Base-by-base conservation (phyloP, 2,329 filamentous ascomycete genomes). In the Zymoseptoria tritici region DNA sequence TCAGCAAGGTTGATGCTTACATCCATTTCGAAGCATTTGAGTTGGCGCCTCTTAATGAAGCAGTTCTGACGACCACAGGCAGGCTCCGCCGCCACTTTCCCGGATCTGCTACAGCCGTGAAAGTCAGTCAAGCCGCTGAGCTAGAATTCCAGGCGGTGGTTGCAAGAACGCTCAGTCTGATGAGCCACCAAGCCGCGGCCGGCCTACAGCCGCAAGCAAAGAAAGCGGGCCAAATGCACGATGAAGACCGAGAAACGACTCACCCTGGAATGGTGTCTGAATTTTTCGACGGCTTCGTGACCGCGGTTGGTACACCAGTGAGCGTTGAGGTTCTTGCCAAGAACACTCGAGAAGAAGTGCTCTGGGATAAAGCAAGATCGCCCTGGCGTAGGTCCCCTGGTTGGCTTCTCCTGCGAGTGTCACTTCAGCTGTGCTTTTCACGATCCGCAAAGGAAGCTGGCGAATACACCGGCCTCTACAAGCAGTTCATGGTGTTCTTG, bases 311-410 rank as follows among this genome's bases (percentile, higher is more conserved):
- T 0, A 58, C 67, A 0, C 64, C 73, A 0, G 60, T 74, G 0
- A 57, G 71, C 0, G 72, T 79, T 0, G 63, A 72, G 0, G 22
- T 75, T 0, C 67, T 87, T 1, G 74, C 74, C 0, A 90, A 90
- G 67, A 76, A 80, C 2, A 78, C 88, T 0, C 78, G 83, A 0
- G 87, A 89, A 55, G 85, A 87, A n/a, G 80, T 87, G 0, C 78
- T 77, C 11, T 79, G 83, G 68, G 67, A 72, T 0, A 68, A 62
- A 22, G 62, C 78, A 0, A 70, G 77, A 0, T 68, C 76, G 0
- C 85, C 85, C 0, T 90, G 86, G 86, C 77, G 86, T 19, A 75
- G 87, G 46, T 80, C 80, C 1, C 79, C 86, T 0, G 78, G 82
- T 55, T 90, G 85, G 81, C 78, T 90, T 0, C 73, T 85, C 0